phyloP scores from a whole-genome alignment of 495 filamentous ascomycete genomes.

The Daldinia vernicosa region DNA sequence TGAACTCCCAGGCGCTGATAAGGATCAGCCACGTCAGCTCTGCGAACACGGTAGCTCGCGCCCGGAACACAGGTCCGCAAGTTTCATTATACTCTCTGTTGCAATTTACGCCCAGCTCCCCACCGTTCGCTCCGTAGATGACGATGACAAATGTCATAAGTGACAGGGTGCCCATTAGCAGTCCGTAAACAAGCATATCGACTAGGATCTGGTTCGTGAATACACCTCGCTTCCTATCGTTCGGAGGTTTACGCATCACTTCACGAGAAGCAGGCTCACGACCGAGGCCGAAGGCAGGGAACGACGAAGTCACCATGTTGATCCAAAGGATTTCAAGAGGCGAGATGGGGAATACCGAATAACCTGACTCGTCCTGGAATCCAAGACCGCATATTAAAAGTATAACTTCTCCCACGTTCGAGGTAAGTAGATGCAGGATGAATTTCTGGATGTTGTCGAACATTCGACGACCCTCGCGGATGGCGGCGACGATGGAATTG shows the following conservation, averaged over 20 bases:
- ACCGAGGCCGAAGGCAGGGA: conserved; percentile 78
- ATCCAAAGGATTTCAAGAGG: conserved; percentile 82
- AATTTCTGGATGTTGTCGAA: conserved; percentile 89
- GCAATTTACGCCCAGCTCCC: conserved; percentile 70
- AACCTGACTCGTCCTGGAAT: conserved; percentile 69
- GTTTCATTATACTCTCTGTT: conserved; percentile 61
- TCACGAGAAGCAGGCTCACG: conserved; percentile 72
- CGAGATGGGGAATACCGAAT: conserved; percentile 78
- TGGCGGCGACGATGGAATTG: conserved; percentile 76
- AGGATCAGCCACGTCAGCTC: conserved; percentile 78
- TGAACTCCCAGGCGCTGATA: conserved; percentile 79
- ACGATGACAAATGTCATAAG: conserved; percentile 75
- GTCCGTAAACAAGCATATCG: conserved; percentile 79
- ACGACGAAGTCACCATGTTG: conserved; percentile 79
- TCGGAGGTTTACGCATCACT: conserved; percentile 76
- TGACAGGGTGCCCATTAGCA: conserved; percentile 72
- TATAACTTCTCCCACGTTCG: conserved; percentile 79
- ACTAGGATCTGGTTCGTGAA: conserved; percentile 74
- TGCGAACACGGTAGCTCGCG: conserved; percentile 78
- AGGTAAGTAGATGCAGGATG: conserved; percentile 74
- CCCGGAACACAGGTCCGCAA: conserved; percentile 75
- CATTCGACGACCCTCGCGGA: conserved; percentile 75
- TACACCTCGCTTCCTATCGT: conserved; percentile 70
- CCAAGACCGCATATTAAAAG: conserved; percentile 74
- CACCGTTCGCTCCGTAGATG: conserved; percentile 67